Evolutionary conservation across 2,329 filamentous ascomycete species (phyloP).

Genomic region (Monosporascus sp.): DNA sequence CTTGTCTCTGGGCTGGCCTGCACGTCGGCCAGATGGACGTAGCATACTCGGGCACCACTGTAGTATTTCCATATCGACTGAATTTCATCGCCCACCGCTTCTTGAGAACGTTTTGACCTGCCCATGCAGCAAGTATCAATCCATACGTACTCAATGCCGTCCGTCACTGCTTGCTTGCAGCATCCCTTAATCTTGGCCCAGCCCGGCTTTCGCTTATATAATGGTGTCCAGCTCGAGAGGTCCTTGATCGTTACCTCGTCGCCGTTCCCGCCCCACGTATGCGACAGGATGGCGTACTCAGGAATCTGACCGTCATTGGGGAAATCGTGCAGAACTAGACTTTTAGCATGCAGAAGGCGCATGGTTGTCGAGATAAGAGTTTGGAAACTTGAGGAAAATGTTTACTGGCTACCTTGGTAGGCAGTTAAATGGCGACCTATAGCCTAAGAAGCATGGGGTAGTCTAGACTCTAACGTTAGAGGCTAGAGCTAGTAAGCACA

Average conservation of each 20-base stretch:
- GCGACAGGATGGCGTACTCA: constrained; percentile 1
- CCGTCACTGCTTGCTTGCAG: background rate
- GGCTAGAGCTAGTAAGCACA: too few species aligned
- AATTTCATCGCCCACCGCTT: background rate
- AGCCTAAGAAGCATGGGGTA: too few species aligned
- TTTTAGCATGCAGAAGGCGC: background rate
- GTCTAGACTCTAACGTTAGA: too few species aligned
- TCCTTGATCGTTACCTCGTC: background rate
- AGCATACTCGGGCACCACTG: background rate
- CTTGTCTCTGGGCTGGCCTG: background rate
- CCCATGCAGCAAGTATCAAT: constrained; percentile 1
- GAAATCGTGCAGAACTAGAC: background rate
- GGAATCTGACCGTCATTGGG: background rate
- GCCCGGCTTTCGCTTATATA: background rate
- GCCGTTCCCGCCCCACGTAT: constrained; percentile 1
- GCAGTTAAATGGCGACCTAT: too few species aligned
- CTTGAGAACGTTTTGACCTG: background rate
- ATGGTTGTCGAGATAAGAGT: background rate
- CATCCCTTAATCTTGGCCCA: constrained; percentile 1
- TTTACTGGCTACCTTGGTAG: too few species aligned
- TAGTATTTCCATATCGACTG: background rate
- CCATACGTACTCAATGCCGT: constrained; percentile 2
- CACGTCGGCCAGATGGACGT: background rate
- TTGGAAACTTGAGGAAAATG: too few species aligned
- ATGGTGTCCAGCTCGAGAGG: background rate